Percentiles rank a stretch among this genome's conserved stretches.
phyloP scores from a whole-genome alignment of 2,329 filamentous ascomycete species.

The Alternaria solani region DNA sequence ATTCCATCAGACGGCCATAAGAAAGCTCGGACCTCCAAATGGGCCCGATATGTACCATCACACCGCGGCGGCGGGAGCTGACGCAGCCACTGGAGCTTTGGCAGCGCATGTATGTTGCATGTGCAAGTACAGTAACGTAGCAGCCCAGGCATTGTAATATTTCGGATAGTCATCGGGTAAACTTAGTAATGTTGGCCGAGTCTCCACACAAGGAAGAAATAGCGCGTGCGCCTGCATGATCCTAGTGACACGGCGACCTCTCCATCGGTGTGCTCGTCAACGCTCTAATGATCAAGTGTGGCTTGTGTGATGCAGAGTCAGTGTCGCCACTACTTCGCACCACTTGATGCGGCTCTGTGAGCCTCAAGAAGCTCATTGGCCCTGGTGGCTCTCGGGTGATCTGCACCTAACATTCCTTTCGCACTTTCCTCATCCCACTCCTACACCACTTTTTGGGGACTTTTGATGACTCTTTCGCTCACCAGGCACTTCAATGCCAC shows the following conservation, averaged over 20 bases:
- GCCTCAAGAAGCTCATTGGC: background rate
- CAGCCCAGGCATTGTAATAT: background rate
- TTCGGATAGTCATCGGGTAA: background rate
- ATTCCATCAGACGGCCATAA: background rate
- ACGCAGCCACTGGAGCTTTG: background rate
- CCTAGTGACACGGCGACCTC: background rate
- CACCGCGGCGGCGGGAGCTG: conserved; percentile 1
- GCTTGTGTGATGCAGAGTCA: background rate
- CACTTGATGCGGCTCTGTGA: background rate
- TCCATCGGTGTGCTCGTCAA: background rate
- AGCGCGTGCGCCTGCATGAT: conserved; percentile 1
- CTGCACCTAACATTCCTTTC: background rate
- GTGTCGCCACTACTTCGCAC: background rate
- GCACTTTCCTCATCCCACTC: background rate
- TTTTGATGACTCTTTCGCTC: background rate
- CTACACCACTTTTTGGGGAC: background rate
- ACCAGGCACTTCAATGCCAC: background rate
- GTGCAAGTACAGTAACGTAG: conserved; percentile 4
- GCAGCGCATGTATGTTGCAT: background rate
- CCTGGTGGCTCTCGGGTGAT: background rate
- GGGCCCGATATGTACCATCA: background rate
- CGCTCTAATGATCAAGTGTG: background rate
- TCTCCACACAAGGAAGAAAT: conserved; percentile 6
- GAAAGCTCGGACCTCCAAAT: background rate
- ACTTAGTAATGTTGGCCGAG: conserved; percentile 3